Evolutionary conservation across 371 early-diverging fungal genomes (phyloP).

Genomic region (Circinella umbellata): DNA sequence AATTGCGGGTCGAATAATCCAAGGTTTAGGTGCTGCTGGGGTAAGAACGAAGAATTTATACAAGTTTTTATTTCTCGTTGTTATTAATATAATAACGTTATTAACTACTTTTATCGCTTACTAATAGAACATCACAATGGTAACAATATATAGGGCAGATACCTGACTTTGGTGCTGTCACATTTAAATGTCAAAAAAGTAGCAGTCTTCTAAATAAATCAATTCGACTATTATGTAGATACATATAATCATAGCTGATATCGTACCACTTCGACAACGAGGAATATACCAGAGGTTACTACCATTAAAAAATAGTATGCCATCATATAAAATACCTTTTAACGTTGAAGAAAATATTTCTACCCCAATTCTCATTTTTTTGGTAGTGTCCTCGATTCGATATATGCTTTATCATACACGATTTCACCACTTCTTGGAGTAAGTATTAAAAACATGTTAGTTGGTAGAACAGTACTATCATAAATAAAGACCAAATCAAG

Average conservation of each 20-base stretch:
- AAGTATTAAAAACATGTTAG: neutral
- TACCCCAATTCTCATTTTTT: no score
- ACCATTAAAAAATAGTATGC: neutral
- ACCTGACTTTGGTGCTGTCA: neutral
- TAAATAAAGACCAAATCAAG: no score
- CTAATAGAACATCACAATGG: neutral
- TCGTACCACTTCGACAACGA: neutral
- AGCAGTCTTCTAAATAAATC: no score
- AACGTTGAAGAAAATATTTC: no score
- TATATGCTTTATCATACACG: neutral
- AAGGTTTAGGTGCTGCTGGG: slow-evolving; percentile 1
- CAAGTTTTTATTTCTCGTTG: neutral
- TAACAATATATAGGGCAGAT: neutral
- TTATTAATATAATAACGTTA: no score
- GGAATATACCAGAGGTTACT: neutral
- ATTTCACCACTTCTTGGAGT: neutral
- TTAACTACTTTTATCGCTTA: neutral
- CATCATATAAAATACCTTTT: no score
- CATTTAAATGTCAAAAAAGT: no score
- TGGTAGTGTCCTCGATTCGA: neutral
- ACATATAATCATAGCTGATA: neutral
- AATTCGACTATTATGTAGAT: neutral
- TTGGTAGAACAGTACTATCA: no score
- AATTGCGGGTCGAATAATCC: neutral
- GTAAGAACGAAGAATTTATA: neutral